Conservation (phyloP, 2,329 filamentous ascomycete species). For the Aspergillus alliaceus region DNA sequence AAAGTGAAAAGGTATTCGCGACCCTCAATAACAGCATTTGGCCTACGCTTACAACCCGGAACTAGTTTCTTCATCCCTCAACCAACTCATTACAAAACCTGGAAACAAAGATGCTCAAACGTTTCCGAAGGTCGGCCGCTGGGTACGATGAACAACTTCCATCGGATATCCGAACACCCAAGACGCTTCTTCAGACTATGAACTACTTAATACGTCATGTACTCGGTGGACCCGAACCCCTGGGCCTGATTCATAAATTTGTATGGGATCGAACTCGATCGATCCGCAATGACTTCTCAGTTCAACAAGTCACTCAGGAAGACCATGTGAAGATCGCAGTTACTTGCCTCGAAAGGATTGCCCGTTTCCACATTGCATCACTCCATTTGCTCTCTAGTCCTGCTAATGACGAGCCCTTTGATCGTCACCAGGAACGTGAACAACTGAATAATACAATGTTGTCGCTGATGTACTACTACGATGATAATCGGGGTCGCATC, state of each 20-base stretch:
- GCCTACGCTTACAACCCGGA: slow-evolving; percentile 11
- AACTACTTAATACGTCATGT: slow-evolving; percentile 53
- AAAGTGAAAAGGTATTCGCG: slow-evolving; percentile 51
- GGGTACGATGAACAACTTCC: slow-evolving; percentile 64
- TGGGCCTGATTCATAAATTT: slow-evolving; percentile 60
- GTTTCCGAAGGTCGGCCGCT: slow-evolving; percentile 62
- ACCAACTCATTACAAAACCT: slow-evolving; percentile 34
- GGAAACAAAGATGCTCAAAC: slow-evolving; percentile 60
- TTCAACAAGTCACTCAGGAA: slow-evolving; percentile 59
- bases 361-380: slow-evolving; percentile 63
- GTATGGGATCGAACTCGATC: slow-evolving; percentile 66
- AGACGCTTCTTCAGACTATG: slow-evolving; percentile 46
- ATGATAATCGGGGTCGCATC: slow-evolving; percentile 53
- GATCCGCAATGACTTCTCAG: slow-evolving; percentile 65
- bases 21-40: neutral
- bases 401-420: slow-evolving; percentile 54
- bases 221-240: slow-evolving; percentile 50
- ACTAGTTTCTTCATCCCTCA: slow-evolving; percentile 36
- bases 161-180: slow-evolving; percentile 62
- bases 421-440: slow-evolving; percentile 61
- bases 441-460: slow-evolving; percentile 64
- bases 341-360: slow-evolving; percentile 62
- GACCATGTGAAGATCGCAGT: slow-evolving; percentile 59
- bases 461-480: slow-evolving; percentile 62
- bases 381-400: slow-evolving; percentile 59